Conservation (phyloP, 2,329 filamentous ascomycete species). For the Epichloe baconii region DNA sequence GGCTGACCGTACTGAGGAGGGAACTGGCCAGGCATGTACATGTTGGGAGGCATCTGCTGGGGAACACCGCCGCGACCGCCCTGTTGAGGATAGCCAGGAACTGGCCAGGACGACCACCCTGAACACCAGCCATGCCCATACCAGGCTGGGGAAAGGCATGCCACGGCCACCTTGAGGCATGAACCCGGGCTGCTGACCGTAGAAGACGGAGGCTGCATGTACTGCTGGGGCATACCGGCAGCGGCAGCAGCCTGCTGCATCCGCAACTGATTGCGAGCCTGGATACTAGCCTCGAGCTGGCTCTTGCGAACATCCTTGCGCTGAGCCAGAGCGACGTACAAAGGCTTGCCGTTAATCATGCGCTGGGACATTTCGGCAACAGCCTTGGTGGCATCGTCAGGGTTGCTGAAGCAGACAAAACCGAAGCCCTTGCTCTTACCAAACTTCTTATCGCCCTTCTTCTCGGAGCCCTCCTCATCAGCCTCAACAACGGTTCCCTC, state of each 20-base stretch:
- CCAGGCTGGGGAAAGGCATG: slow-evolving; percentile 51
- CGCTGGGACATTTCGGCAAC: slow-evolving; percentile 99
- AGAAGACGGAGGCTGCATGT: slow-evolving; percentile 86
- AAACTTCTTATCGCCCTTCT: slow-evolving; percentile 53
- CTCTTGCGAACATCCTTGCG: slow-evolving; percentile 99
- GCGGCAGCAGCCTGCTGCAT: slow-evolving; percentile 95
- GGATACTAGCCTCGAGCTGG: slow-evolving; percentile 98
- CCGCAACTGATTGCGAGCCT: slow-evolving; percentile 94
- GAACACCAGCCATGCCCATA: slow-evolving; percentile 57
- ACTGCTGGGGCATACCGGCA: slow-evolving; percentile 76
- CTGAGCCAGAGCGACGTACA: slow-evolving; percentile 96
- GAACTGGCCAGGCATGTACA: slow-evolving; percentile 74
- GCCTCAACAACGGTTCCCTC: slow-evolving; percentile 32
- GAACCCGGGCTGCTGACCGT: slow-evolving; percentile 66
- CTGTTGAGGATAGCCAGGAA: slow-evolving; percentile 77
- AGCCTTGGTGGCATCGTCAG: slow-evolving; percentile 96
- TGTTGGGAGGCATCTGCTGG: slow-evolving; percentile 77
- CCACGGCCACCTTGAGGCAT: slow-evolving; percentile 51
- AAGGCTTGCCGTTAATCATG: slow-evolving; percentile 92
- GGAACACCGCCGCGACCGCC: slow-evolving; percentile 77
- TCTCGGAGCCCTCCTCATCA: slow-evolving; percentile 35
- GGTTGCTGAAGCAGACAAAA: slow-evolving; percentile 99
- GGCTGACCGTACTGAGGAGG: slow-evolving; percentile 71
- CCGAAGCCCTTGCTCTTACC: slow-evolving; percentile 99
- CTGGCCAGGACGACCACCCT: slow-evolving; percentile 72